These are phyloP conservation scores for Grosmannia huntii DNA, from an alignment of 2,329 filamentous ascomycete genomes.

Conservation along the genomic window DNA sequence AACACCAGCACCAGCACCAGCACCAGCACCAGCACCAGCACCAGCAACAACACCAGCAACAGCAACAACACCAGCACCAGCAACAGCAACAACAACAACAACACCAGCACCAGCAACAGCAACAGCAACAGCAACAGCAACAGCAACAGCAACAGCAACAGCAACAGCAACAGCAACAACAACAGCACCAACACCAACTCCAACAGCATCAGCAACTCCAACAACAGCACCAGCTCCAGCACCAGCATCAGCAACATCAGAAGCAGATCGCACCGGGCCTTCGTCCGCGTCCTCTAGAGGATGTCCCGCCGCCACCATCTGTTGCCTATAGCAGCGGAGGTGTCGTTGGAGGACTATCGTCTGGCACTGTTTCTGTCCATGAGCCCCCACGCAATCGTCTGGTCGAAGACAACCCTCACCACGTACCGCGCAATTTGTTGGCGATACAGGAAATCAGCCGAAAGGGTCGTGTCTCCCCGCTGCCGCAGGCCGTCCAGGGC, in stretches of 20 bases:
- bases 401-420: slow-evolving; percentile 41
- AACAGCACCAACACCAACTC: background rate
- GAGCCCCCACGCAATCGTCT: slow-evolving; percentile 29
- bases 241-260: slow-evolving; percentile 3
- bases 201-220: slow-evolving; percentile 13
- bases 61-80: background rate
- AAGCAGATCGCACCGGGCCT: slow-evolving; percentile 14
- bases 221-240: no score
- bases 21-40: background rate
- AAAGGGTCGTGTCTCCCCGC: slow-evolving; percentile 70
- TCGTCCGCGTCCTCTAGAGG: slow-evolving; percentile 30
- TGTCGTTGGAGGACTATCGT: slow-evolving; percentile 12
- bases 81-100: background rate
- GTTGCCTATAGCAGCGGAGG: slow-evolving; percentile 32
- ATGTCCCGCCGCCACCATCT: slow-evolving; percentile 35
- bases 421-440: slow-evolving; percentile 55
- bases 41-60: slow-evolving; percentile 12
- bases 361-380: slow-evolving; percentile 21
- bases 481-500: slow-evolving; percentile 88
- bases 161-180: background rate
- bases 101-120: background rate
- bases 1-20: slow-evolving; percentile 13
- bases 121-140: slow-evolving; percentile 12
- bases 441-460: slow-evolving; percentile 70
- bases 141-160: no score